phyloP scores from a whole-genome alignment of 2,329 filamentous ascomycete species.

The Cladosporium sp. region DNA sequence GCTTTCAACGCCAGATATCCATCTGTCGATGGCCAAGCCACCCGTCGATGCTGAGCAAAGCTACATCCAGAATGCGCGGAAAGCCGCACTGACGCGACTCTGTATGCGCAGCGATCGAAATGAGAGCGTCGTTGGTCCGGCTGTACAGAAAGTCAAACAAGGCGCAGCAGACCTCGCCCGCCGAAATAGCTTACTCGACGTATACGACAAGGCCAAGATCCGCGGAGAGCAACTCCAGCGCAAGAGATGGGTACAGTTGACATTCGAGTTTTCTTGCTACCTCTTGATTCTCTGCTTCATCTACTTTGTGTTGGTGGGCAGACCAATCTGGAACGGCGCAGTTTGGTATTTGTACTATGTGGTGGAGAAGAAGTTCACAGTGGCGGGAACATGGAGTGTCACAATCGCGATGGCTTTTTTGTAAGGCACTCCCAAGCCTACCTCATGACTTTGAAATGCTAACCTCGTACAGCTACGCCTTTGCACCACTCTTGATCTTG shows the following conservation, averaged over 20 bases:
- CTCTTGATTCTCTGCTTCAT: conserved; percentile 42
- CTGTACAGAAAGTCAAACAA: not conserved
- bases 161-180: not conserved
- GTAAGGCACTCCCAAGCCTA: no score
- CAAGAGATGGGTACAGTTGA: conserved; percentile 38
- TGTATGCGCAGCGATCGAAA: not conserved
- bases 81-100: not conserved
- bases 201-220: conserved; percentile 31
- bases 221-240: conserved; percentile 27
- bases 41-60: not conserved
- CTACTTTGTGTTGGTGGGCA: conserved; percentile 51
- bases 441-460: no score
- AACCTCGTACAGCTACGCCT: conserved; percentile 35
- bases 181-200: conserved; percentile 23
- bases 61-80: not conserved
- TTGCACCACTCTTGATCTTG: conserved; percentile 35
- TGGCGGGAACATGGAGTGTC: not conserved
- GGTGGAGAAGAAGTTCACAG: not conserved
- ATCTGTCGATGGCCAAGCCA: not conserved
- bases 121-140: not conserved
- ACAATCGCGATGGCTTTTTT: not conserved
- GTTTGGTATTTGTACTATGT: not conserved
- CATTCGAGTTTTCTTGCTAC: conserved; percentile 46
- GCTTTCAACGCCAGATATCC: not conserved
- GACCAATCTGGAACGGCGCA: conserved; percentile 50